Conservation (phyloP, 2,329 filamentous ascomycete species). For the Bipolaris oryzae region DNA sequence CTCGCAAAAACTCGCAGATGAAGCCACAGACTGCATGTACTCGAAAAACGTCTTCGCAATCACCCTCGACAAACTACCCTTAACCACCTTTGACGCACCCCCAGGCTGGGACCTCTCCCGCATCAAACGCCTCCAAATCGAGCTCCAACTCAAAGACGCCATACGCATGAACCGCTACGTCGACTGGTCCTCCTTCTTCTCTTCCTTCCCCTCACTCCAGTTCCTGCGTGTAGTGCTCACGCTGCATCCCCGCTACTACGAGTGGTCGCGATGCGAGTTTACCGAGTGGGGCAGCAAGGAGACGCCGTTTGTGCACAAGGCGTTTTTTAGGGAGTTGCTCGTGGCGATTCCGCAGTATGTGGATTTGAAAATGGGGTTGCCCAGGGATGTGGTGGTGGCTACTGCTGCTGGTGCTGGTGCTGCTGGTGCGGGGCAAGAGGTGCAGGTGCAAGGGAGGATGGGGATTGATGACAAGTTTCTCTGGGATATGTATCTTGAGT, state of each 20-base stretch:
- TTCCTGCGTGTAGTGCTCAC: conserved; percentile 35
- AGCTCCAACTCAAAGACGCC: conserved; percentile 40
- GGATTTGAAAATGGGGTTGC: conserved; percentile 26
- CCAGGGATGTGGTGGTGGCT: conserved; percentile 1
- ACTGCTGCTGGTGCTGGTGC: too few relatives aligned
- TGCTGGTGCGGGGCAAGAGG: too few relatives aligned
- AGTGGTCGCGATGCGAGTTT: conserved; percentile 37
- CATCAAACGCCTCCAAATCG: conserved; percentile 34
- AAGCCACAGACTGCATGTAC: conserved; percentile 37
- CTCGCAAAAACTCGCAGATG: conserved; percentile 28
- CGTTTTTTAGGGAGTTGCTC: conserved; percentile 38
- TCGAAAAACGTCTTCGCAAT: conserved; percentile 39
- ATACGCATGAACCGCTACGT: conserved; percentile 41
- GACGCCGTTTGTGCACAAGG: conserved; percentile 36
- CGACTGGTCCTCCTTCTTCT: conserved; percentile 38
- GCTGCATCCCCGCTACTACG: conserved; percentile 37
- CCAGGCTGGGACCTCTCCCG: conserved; percentile 33
- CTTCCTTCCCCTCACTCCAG: conserved; percentile 25
- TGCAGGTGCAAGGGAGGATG: conserved; percentile 21
- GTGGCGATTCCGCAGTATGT: conserved; percentile 27
- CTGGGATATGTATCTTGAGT: conserved; percentile 31
- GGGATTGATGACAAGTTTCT: conserved; percentile 18
- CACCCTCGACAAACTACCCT: conserved; percentile 32
- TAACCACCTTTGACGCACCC: conserved; percentile 29
- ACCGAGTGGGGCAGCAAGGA: conserved; percentile 21